Percentiles rank a stretch among this genome's conserved stretches.
Evolutionary conservation across 805 yeast genomes (phyloP).

Genomic region (Spathaspora passalidarum): DNA sequence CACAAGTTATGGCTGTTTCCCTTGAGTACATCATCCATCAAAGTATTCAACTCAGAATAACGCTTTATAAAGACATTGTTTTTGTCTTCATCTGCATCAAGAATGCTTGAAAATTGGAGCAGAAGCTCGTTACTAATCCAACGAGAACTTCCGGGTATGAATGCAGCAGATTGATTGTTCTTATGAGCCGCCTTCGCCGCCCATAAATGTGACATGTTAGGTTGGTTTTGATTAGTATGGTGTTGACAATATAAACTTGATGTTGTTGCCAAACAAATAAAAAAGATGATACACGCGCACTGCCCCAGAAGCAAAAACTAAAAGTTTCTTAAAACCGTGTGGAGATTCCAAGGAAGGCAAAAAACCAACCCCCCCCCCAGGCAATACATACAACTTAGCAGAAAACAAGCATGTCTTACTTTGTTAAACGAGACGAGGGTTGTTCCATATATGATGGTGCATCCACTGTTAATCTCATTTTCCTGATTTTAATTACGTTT

Average conservation of each 20-base stretch:
- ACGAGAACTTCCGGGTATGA: slow-evolving; percentile 51
- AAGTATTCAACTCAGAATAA: slow-evolving; percentile 39
- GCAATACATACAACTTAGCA: no score
- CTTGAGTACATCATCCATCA: slow-evolving; percentile 26
- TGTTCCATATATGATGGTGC: slow-evolving; percentile 51
- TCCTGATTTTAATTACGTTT: slow-evolving; percentile 53
- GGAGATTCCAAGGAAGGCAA: slow-evolving; percentile 1
- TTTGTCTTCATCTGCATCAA: slow-evolving; percentile 35
- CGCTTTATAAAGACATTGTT: slow-evolving; percentile 37
- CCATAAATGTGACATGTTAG: slow-evolving; percentile 20
- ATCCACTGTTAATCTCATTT: slow-evolving; percentile 42
- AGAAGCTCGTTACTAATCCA: slow-evolving; percentile 48
- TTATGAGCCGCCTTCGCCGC: slow-evolving; percentile 23
- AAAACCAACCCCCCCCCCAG: background rate
- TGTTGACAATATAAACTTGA: no score
- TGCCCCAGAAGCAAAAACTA: background rate
- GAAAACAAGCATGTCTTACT: background rate
- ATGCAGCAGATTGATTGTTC: slow-evolving; percentile 18
- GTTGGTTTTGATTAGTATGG: no score
- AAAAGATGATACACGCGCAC: background rate
- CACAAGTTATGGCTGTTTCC: slow-evolving; percentile 15
- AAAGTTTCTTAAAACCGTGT: background rate
- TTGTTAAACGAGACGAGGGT: slow-evolving; percentile 4
- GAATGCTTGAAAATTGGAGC: slow-evolving; percentile 30
- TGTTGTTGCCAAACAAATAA: background rate